Conservation (phyloP, 805 yeast species). For the Ogataea saltuana region DNA sequence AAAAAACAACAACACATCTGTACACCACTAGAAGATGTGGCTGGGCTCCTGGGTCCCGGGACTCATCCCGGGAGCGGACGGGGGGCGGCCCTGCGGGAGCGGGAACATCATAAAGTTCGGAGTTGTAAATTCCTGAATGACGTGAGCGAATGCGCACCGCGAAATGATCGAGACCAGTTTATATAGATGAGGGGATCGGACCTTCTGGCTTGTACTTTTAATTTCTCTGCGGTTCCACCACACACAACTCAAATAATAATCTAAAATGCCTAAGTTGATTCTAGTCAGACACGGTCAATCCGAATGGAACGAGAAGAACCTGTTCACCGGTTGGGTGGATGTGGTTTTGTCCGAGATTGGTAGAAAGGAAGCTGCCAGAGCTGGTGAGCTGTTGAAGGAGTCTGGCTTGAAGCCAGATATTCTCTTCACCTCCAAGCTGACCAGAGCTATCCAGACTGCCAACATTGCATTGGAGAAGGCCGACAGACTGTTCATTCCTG, state of each 20-base stretch:
- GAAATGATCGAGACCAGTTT: not conserved
- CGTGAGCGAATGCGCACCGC: constrained; percentile 14
- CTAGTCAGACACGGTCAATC: constrained; percentile 99
- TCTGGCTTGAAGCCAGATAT: constrained; percentile 83
- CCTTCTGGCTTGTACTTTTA: not conserved
- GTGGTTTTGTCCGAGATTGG: constrained; percentile 83
- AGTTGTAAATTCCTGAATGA: constrained; percentile 19
- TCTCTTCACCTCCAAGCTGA: constrained; percentile 84
- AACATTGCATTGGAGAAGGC: constrained; percentile 88
- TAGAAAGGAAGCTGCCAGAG: constrained; percentile 86
- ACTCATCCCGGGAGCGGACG: no score
- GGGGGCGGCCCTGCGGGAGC: constrained; percentile 7
- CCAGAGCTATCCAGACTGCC: constrained; percentile 97
- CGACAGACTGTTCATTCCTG: constrained; percentile 89
- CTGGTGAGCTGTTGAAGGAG: constrained; percentile 89
- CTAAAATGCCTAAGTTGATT: constrained; percentile 58
- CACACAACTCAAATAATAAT: not conserved
- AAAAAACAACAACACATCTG: no score
- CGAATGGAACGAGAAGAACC: constrained; percentile 97
- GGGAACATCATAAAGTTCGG: constrained; percentile 13
- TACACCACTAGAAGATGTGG: no score
- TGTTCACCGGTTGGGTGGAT: constrained; percentile 99
- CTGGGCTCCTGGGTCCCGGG: no score
- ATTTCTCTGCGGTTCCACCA: not conserved
- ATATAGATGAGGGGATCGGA: constrained; percentile 8